Evolutionary conservation across 177 flowering plant species (phyloP).

Genomic region (Tripterygium wilfordii): DNA sequence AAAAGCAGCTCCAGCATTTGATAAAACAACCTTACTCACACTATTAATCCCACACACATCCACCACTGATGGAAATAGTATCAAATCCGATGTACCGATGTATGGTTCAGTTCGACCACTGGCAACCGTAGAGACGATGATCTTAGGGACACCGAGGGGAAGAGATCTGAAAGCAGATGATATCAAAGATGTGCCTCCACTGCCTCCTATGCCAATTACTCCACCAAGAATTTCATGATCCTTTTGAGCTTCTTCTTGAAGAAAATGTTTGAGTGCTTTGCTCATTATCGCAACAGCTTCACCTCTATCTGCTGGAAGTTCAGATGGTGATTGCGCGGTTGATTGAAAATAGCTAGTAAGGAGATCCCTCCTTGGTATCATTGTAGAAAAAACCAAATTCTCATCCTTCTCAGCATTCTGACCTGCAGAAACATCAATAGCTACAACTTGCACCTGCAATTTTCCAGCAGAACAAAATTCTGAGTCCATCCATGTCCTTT

Average conservation of each 20-base stretch:
- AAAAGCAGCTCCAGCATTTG: slow-evolving; percentile 86
- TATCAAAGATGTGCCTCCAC: slow-evolving; percentile 81
- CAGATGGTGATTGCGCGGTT: slow-evolving; percentile 6
- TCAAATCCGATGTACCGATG: slow-evolving; percentile 78
- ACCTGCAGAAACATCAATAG: slow-evolving; percentile 76
- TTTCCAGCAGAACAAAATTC: background rate
- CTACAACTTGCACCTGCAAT: slow-evolving; percentile 54
- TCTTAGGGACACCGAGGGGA: slow-evolving; percentile 80
- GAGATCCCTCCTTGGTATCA: slow-evolving; percentile 60
- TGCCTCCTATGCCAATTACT: slow-evolving; percentile 86
- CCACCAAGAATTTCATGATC: slow-evolving; percentile 52
- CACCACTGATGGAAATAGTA: slow-evolving; percentile 85
- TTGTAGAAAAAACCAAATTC: slow-evolving; percentile 49
- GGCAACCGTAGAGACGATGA: slow-evolving; percentile 85
- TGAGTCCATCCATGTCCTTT: no score
- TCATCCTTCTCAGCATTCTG: slow-evolving; percentile 25
- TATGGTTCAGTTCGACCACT: slow-evolving; percentile 83
- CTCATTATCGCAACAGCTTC: slow-evolving; percentile 66
- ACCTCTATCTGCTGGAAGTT: slow-evolving; percentile 73
- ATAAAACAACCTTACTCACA: slow-evolving; percentile 61
- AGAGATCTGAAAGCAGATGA: slow-evolving; percentile 71
- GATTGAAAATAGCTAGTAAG: slow-evolving; percentile 37
- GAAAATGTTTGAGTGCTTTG: slow-evolving; percentile 45
- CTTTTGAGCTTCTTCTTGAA: slow-evolving; percentile 34
- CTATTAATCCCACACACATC: slow-evolving; percentile 86